phyloP scores from a whole-genome alignment of 164 flowering plant genomes.

The Macadamia integrifolia region DNA sequence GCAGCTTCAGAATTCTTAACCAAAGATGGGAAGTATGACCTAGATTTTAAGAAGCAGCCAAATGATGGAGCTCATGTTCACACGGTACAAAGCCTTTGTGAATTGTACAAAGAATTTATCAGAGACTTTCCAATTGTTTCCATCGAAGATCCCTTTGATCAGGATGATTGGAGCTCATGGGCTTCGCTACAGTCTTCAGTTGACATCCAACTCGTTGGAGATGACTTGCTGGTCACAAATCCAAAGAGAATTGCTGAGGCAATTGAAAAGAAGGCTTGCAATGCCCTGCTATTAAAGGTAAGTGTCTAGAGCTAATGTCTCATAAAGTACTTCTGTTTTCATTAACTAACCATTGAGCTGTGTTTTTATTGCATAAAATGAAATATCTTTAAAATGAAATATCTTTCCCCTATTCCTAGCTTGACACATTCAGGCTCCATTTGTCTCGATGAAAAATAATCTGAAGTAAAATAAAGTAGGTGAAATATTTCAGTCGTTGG shows the following conservation, averaged over 20 bases:
- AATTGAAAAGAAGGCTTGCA: slow-evolving; percentile 85
- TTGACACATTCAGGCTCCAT: too few relatives aligned
- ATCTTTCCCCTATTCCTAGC: background rate
- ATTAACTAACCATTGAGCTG: too few relatives aligned
- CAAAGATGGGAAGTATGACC: slow-evolving; percentile 76
- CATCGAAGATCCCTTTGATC: slow-evolving; percentile 99
- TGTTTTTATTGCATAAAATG: too few relatives aligned
- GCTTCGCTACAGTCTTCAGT: slow-evolving; percentile 71
- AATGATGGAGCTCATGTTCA: slow-evolving; percentile 85
- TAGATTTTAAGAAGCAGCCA: slow-evolving; percentile 89
- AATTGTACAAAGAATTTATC: slow-evolving; percentile 81
- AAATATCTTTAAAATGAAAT: too few relatives aligned
- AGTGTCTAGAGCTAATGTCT: slow-evolving; percentile 3
- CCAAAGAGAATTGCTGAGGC: slow-evolving; percentile 91
- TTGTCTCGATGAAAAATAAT: too few relatives aligned
- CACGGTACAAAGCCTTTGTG: slow-evolving; percentile 58
- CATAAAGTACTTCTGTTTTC: background rate
- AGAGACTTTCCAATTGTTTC: slow-evolving; percentile 93
- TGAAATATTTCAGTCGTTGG: too few relatives aligned
- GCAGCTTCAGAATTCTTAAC: slow-evolving; percentile 93
- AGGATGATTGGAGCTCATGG: slow-evolving; percentile 98
- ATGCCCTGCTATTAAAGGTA: slow-evolving; percentile 80
- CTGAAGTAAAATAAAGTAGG: too few relatives aligned
- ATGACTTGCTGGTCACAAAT: slow-evolving; percentile 94
- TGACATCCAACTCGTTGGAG: slow-evolving; percentile 93